These are phyloP conservation scores for Fusarium multiceps DNA, from an alignment of 2,329 filamentous ascomycete genomes.

Conservation along the genomic window DNA sequence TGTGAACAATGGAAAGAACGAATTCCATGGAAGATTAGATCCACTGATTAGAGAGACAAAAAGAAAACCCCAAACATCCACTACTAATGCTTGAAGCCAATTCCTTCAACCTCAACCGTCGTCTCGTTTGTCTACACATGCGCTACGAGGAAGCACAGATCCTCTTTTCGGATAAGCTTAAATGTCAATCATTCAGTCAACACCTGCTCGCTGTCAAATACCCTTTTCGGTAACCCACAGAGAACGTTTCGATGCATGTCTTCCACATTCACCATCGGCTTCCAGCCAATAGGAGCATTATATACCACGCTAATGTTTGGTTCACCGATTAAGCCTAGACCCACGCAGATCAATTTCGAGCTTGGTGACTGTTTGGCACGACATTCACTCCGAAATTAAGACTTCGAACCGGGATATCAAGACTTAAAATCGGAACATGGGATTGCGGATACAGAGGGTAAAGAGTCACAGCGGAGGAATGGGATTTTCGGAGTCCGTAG, in stretches of 20 bases:
- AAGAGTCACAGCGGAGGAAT: background rate
- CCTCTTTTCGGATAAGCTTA: conserved; percentile 1
- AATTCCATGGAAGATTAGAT: background rate
- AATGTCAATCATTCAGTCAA: background rate
- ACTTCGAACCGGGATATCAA: conserved; percentile 2
- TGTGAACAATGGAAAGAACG: background rate
- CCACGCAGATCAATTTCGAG: conserved; percentile 1
- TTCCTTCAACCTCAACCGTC: background rate
- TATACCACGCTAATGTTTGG: conserved; percentile 1
- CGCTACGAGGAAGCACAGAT: background rate
- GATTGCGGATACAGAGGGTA: background rate
- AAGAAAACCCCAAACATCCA: background rate
- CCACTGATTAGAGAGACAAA: background rate
- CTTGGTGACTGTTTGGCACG: background rate
- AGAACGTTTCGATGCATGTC: background rate
- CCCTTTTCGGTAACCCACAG: conserved; percentile 12
- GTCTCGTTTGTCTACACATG: background rate
- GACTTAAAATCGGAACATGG: background rate
- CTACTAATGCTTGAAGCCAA: background rate
- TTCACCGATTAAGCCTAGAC: conserved; percentile 8
- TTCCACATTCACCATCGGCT: background rate
- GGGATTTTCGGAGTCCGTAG: conserved; percentile 8
- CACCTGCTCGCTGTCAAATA: conserved; percentile 4
- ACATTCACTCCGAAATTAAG: conserved; percentile 6
- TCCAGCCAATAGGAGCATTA: background rate